Base-by-base conservation (phyloP, 164 flowering plant genomes). In the Annona cherimola region DNA sequence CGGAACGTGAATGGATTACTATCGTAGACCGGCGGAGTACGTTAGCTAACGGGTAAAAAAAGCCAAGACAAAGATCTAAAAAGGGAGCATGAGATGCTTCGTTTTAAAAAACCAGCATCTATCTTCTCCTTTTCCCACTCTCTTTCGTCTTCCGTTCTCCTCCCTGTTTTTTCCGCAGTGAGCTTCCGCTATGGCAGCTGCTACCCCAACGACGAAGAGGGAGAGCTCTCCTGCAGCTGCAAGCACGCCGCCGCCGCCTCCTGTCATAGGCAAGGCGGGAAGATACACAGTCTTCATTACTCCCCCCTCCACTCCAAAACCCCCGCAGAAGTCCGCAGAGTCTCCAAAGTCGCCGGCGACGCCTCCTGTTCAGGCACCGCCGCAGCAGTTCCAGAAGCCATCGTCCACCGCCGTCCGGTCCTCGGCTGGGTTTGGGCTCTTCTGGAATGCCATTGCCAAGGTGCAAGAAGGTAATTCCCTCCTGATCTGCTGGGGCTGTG, bases 201-300 rank as follows among this genome's bases (percentile, higher is more conserved):
- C 63, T 16, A 41, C 61, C 19, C 55, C 19, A 2, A 26, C 9
- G 42, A 3, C 66, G 35, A 26, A 26, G 60, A 35, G 19, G 46
- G n/a, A 66, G n/a, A 39, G 5, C 14, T 64, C 81, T 82, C 80
- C 87, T 14, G 81, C 88, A 26, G 35, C 35, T 26, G 35, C 35
- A 26, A 26, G 35, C 35, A 26, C 35, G 35, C 35, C 35, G 35
- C 35, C 35, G 19, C 97, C 98, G 0, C 93, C 96, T 7, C 99
- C 98, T 9, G 71, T 80, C 70, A 94, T 94, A 77, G 99, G 98
- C 16, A 92, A 92, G 81, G 90, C 84, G 72, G 99, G 99, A 14
- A 88, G 96, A 1, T 94, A 94, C 87, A 94, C 98, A 4, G 99
- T 94, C 70, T 92, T 94, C 82, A 74, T 94, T 62, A 94, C 97